phyloP scores from a whole-genome alignment of 148 eudicot species.

The Selenicereus undatus region DNA sequence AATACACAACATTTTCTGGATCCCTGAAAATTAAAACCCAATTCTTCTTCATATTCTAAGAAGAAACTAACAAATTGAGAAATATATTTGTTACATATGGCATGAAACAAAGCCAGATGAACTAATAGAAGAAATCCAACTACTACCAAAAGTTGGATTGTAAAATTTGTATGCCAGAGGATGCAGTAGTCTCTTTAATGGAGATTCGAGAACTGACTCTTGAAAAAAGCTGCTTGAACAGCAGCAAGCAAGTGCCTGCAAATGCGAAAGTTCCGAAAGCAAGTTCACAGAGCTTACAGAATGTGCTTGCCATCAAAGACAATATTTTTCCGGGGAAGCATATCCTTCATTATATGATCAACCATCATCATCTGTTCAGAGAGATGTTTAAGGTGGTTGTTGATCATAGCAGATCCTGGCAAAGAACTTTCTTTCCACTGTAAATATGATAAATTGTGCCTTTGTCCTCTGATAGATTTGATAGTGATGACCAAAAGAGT shows the following conservation, averaged over 20 bases:
- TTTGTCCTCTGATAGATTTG: constrained; percentile 74
- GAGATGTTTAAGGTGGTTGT: constrained; percentile 57
- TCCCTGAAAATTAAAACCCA: too few relatives aligned
- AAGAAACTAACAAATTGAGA: too few relatives aligned
- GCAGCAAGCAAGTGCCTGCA: constrained; percentile 24
- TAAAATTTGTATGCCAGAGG: constrained; percentile 30
- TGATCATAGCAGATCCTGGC: constrained; percentile 39
- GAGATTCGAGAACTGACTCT: constrained; percentile 15
- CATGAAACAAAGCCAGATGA: too few relatives aligned
- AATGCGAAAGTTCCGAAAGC: constrained; percentile 34
- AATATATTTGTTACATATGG: too few relatives aligned
- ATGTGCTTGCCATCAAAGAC: constrained; percentile 53
- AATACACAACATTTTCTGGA: too few relatives aligned
- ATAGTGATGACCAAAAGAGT: constrained; percentile 49
- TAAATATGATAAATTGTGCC: constrained; percentile 77
- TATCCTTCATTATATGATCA: constrained; percentile 22
- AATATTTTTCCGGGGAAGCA: constrained; percentile 16
- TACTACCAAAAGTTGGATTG: too few relatives aligned
- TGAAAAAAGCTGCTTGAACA: constrained; percentile 18
- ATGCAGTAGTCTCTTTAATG: constrained; percentile 3
- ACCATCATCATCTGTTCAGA: constrained; percentile 24
- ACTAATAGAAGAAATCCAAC: too few relatives aligned
- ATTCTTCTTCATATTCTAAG: too few relatives aligned
- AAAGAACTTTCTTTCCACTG: constrained; percentile 59
- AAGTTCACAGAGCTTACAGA: constrained; percentile 27